Conservation (phyloP, 768 basidiomycete species). For the Tylopilus sp. region DNA sequence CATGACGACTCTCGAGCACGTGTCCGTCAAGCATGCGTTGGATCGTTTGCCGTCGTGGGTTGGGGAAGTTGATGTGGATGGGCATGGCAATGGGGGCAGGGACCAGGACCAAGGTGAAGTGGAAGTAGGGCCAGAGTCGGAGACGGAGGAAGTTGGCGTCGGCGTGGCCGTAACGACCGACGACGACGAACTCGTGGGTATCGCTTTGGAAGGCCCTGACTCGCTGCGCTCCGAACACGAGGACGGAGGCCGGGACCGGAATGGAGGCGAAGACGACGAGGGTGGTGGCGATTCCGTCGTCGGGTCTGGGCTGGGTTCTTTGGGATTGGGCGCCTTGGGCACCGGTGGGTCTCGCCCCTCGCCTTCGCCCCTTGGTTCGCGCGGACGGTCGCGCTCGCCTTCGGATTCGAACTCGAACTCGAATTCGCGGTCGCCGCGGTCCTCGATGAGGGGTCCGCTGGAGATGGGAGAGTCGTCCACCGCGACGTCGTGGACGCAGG, state of each 20-base stretch:
- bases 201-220: neutral
- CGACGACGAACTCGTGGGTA: constrained; percentile 7
- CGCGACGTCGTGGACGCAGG: constrained; percentile 29
- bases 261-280: neutral
- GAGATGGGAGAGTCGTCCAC: constrained; percentile 20
- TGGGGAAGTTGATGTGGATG: neutral
- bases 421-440: constrained; percentile 14
- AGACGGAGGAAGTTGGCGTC: constrained; percentile 4
- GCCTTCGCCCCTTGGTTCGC: neutral
- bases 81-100: neutral
- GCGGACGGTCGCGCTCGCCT: neutral
- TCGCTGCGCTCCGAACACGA: neutral
- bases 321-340: too few relatives aligned
- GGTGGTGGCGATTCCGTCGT: too few relatives aligned
- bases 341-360: neutral
- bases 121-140: neutral
- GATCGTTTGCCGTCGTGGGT: neutral
- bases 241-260: neutral
- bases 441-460: constrained; percentile 13
- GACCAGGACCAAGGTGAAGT: neutral
- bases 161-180: constrained; percentile 14
- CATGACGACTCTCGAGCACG: constrained; percentile 29
- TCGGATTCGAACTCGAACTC: constrained; percentile 7
- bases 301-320: too few relatives aligned
- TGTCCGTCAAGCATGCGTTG: constrained; percentile 16